Evolutionary conservation across 352 stramenopile genomes (phyloP).

Genomic region (Pythium angustatum): DNA sequence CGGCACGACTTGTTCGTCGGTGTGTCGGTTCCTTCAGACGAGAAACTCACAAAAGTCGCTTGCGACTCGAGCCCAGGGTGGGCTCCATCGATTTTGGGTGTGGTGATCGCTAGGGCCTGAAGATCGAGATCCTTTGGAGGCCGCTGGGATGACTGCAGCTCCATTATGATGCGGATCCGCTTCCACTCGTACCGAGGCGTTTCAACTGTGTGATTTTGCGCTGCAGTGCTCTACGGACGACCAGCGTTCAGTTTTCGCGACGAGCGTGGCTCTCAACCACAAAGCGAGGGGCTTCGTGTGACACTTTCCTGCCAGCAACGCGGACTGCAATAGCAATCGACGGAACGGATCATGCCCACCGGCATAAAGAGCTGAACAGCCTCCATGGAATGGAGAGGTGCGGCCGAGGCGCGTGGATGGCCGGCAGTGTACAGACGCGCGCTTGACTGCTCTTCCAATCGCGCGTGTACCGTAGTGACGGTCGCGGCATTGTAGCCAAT

Average conservation of each 20-base stretch:
- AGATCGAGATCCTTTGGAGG: neutral
- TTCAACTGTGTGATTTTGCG: neutral
- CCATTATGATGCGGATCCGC: neutral
- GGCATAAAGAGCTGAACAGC: neutral
- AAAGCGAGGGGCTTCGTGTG: neutral
- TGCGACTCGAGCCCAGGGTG: neutral
- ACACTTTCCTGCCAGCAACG: too few relatives aligned
- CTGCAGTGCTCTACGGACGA: too few relatives aligned
- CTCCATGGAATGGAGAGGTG: neutral
- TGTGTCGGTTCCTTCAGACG: neutral
- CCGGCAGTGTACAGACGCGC: conserved; percentile 1
- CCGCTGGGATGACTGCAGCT: neutral
- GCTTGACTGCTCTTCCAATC: neutral
- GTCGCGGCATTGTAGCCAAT: neutral
- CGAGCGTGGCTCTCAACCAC: neutral
- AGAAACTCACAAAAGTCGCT: neutral
- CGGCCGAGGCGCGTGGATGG: neutral
- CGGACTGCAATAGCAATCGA: too few relatives aligned
- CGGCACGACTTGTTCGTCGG: neutral
- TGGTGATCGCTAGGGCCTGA: neutral
- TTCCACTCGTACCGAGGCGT: neutral
- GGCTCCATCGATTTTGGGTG: neutral
- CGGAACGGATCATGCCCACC: too few relatives aligned
- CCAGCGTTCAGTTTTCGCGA: neutral
- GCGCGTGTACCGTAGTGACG: conserved; percentile 6